Evolutionary conservation across 139 green algal genomes (phyloP).

Genomic region (Haematococcus sp.): DNA sequence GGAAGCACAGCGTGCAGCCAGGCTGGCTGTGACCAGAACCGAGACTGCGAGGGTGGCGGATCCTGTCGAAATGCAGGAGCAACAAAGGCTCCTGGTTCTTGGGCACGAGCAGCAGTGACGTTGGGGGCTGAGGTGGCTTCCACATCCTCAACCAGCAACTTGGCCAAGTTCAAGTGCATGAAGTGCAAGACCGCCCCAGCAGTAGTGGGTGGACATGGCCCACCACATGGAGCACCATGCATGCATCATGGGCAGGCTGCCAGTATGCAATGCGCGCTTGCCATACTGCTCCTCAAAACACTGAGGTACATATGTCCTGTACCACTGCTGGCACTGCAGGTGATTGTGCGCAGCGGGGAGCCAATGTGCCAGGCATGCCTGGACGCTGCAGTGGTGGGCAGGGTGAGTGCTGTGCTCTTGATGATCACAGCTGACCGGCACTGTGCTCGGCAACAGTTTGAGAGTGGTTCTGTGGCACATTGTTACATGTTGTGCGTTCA

Average conservation of each 20-base stretch:
- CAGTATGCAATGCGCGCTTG: no score
- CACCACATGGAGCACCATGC: no score
- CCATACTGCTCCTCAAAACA: neutral
- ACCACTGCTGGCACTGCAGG: constrained; percentile 22
- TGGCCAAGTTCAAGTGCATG: constrained; percentile 14
- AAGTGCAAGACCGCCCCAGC: constrained; percentile 36
- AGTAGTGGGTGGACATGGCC: constrained; percentile 12
- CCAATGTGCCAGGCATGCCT: constrained; percentile 58
- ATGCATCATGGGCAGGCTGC: no score
- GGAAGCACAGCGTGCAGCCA: no score
- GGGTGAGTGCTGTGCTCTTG: constrained; percentile 13
- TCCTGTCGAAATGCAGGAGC: no score
- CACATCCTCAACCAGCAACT: neutral
- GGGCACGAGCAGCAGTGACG: constrained; percentile 3
- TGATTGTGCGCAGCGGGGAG: constrained; percentile 48
- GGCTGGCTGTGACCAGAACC: no score
- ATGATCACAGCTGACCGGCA: no score
- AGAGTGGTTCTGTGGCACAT: no score
- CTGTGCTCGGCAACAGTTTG: no score
- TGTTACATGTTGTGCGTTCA: no score
- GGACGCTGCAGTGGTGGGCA: constrained; percentile 29
- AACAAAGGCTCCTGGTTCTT: neutral
- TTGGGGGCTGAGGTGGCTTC: neutral
- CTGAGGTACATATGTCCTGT: no score
- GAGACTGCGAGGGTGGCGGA: no score